Base-by-base conservation (phyloP, 1,284 basidiomycete species). In the Marasmius oreades region DNA sequence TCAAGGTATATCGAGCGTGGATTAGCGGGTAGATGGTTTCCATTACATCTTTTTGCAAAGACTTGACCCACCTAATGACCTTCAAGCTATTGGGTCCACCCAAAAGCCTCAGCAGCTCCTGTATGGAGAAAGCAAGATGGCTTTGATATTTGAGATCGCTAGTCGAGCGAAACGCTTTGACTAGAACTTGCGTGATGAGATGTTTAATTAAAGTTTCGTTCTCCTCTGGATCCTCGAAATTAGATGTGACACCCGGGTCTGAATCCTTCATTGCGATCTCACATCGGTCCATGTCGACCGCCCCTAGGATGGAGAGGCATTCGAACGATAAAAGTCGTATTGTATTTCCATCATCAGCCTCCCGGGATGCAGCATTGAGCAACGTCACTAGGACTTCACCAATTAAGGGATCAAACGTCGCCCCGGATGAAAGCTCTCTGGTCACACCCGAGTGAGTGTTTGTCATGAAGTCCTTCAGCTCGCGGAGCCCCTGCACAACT, bases 261-360 rank as follows among this genome's bases (percentile, higher is more conserved):
- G 81, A 72, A 60, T 90, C 86, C 33, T 80, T 78, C 37, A 78
- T 69, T 5, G 79, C 75, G 42, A 92, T 76, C 60, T 93, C 90
- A 66, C 93, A 90, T 55, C 97, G 84, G 74, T 99, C 97, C 0
- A 97, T 95, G 72, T 99, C 97, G 18, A 97, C 81, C 1, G 97
- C 97, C 5, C 97, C 97, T 4, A 99, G 73, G n/a, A 93, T 82
- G 1, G 96, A 95, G 52, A 99, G 85, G 68, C 94, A 98, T 66
- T 97, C 92, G 66, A 92, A 95, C 0, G 91, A 87, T 18, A 91
- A 70, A 43, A 84, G 73, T 18, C 84, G 84, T 37, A 95, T 67
- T 5, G 79, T 67, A 55, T 93, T 86, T 2, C 84, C 82, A 5
- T 84, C 88, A 52, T 93, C 90, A 10, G 84, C 86, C 61, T 95